Base-by-base conservation (phyloP, 1,284 basidiomycete genomes). In the Rhodotorula sp. region DNA sequence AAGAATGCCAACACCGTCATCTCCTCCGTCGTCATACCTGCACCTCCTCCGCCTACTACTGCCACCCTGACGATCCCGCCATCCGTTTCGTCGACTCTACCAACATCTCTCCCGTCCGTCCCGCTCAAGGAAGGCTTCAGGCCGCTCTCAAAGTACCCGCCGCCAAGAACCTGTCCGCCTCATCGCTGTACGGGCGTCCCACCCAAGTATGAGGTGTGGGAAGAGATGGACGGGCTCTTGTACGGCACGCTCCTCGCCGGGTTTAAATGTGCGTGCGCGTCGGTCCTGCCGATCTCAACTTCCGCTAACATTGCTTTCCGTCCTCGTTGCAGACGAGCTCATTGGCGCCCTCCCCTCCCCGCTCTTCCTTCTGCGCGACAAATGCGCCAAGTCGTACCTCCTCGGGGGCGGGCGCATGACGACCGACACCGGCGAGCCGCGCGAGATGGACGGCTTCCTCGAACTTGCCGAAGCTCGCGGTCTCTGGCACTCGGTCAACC, bases 141-240 rank as follows among this genome's bases (percentile, higher is more conserved):
- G 16, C 67, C 69, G 4, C 69, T 71, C 9, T 64, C 64, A 31
- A 24, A 67, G 22, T 58, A 57, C 24, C 62, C 64, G 26, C 71
- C 71, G 30, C 72, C 72, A 7, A 60, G 48, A 46, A 63, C 65
- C 34, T 74, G 72, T 44, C 70, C 72, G 24, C 72, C 70, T 2
- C 65, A 74, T 40, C 52, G 61, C 5, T 74, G 72, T 34, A 74
- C 72, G 0, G 70, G 70, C 26, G 61, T 69, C 37, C 53, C 24
- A 20, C 63, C 72, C 20, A 64, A 70, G 22, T 63, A 68, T 30
- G 37, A 40, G 4, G 51, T 52, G 2, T 74, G 72, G 72, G 56
- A 56, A 13, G 65, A 71, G 48, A 62, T 74, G 37, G 72, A 74
- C 28, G 31, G 53, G 24, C 63, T 74, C 0, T 64, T 74, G 9